These are phyloP conservation scores for Glaciozyma martinii DNA, from an alignment of 768 basidiomycete genomes.

Conservation along the genomic window DNA sequence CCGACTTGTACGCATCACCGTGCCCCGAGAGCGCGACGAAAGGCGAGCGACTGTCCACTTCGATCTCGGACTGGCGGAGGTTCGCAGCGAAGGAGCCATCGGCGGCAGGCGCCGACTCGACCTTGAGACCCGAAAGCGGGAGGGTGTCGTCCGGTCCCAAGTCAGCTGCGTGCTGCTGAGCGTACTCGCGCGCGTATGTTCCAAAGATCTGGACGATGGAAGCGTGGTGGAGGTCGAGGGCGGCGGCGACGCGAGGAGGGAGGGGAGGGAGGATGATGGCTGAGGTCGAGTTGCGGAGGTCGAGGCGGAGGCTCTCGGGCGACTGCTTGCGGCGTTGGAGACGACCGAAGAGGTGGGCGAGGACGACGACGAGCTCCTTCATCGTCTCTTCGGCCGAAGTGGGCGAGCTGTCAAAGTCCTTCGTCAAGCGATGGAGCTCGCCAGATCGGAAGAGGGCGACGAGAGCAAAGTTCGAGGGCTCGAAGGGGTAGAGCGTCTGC, in stretches of 20 bases:
- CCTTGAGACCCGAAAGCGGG: constrained; percentile 45
- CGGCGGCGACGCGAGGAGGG: constrained; percentile 41
- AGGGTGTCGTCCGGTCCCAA: constrained; percentile 47
- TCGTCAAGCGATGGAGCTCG: constrained; percentile 50
- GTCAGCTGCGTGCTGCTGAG: constrained; percentile 40
- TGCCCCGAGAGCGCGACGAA: constrained; percentile 65
- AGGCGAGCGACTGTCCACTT: constrained; percentile 47
- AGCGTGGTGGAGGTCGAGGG: constrained; percentile 47
- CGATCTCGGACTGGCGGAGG: constrained; percentile 43
- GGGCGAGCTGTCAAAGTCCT: constrained; percentile 44
- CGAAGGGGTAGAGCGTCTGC: constrained; percentile 45
- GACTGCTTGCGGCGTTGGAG: constrained; percentile 48
- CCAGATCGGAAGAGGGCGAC: constrained; percentile 53
- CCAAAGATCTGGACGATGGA: constrained; percentile 52
- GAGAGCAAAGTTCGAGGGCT: constrained; percentile 62
- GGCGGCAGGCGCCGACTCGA: constrained; percentile 31
- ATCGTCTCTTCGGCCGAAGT: neutral
- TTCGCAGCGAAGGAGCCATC: constrained; percentile 40
- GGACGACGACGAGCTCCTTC: constrained; percentile 45
- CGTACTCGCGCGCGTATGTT: constrained; percentile 50
- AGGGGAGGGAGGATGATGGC: constrained; percentile 52
- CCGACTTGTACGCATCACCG: constrained; percentile 48
- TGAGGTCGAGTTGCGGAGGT: constrained; percentile 47
- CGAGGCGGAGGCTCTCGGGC: constrained; percentile 41
- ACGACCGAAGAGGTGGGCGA: constrained; percentile 62